These are phyloP conservation scores for Kalaharituber pfeilii DNA, from an alignment of 2,329 filamentous ascomycete species.

Conservation along the genomic window DNA sequence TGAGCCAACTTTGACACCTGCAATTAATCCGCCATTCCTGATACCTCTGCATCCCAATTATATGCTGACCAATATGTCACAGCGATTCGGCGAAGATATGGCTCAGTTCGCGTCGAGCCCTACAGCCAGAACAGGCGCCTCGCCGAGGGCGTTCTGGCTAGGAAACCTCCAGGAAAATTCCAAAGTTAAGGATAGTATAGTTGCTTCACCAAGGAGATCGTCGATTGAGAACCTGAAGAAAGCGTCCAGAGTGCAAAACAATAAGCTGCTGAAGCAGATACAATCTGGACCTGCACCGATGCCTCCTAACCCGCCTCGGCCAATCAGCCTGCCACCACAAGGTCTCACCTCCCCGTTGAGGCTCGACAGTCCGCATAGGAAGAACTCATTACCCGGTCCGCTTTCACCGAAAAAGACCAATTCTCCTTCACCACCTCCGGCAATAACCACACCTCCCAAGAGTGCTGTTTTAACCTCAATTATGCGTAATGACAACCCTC, in stretches of 20 bases:
- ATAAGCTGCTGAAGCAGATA: conserved; percentile 80
- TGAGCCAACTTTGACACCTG: neutral
- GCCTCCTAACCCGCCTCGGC: conserved; percentile 69
- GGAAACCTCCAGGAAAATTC: conserved; percentile 42
- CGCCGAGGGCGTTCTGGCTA: neutral
- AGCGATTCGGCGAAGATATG: conserved; percentile 1
- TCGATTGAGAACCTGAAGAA: conserved; percentile 92
- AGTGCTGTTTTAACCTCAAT: conserved; percentile 21
- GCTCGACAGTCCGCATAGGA: conserved; percentile 49
- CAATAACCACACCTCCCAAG: conserved; percentile 19
- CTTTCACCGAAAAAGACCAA: conserved; percentile 10
- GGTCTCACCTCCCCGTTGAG: conserved; percentile 34
- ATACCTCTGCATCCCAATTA: neutral
- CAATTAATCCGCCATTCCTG: neutral
- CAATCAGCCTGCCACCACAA: conserved; percentile 28
- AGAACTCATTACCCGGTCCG: conserved; percentile 13
- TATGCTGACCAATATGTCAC: neutral
- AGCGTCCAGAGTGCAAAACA: conserved; percentile 91
- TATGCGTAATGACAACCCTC: conserved; percentile 14
- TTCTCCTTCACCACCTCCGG: conserved; percentile 4
- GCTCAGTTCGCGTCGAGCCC: conserved; percentile 23
- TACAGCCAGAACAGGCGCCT: conserved; percentile 10
- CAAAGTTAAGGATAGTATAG: conserved; percentile 60
- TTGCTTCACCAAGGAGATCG: conserved; percentile 71
- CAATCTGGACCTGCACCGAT: conserved; percentile 49